These are phyloP conservation scores for Talaromyces thailandensis DNA, from an alignment of 495 filamentous ascomycete genomes.

Conservation along the genomic window DNA sequence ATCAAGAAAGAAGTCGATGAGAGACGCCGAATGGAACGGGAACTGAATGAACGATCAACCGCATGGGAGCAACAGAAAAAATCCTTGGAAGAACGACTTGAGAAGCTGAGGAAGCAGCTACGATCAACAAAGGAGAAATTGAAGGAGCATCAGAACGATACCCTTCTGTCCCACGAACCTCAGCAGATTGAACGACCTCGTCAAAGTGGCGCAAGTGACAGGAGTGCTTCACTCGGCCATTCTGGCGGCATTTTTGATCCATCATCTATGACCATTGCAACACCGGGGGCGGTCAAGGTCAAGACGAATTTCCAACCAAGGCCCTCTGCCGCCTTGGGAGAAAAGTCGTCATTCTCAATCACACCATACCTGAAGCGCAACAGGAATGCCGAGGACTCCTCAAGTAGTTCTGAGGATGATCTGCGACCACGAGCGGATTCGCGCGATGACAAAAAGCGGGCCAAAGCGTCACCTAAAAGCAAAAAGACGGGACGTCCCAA, in stretches of 20 bases:
- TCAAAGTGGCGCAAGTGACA: conserved; percentile 24
- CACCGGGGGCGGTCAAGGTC: conserved; percentile 52
- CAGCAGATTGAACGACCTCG: conserved; percentile 10
- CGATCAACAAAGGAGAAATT: conserved; percentile 58
- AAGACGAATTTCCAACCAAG: conserved; percentile 41
- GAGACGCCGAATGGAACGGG: conserved; percentile 24
- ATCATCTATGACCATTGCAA: conserved; percentile 49
- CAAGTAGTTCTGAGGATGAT: conserved; percentile 25
- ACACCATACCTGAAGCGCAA: conserved; percentile 86
- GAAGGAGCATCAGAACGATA: conserved; percentile 39
- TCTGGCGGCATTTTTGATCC: conserved; percentile 36
- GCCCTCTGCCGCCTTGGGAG: conserved; percentile 52
- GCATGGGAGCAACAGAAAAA: conserved; percentile 48
- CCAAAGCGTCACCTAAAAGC: conserved; percentile 2
- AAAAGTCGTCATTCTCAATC: conserved; percentile 87
- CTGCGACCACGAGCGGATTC: conserved; percentile 17
- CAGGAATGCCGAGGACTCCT: conserved; percentile 37
- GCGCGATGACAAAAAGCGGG: background rate
- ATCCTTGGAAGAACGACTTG: conserved; percentile 57
- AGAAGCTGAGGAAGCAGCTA: conserved; percentile 57
- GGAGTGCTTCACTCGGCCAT: conserved; percentile 28
- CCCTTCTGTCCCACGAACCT: conserved; percentile 25
- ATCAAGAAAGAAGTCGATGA: conserved; percentile 35
- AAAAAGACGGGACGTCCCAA: background rate
- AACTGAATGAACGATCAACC: conserved; percentile 18